Base-by-base conservation (phyloP, 2,329 filamentous ascomycete species). In the Pestalotiopsis sp. region DNA sequence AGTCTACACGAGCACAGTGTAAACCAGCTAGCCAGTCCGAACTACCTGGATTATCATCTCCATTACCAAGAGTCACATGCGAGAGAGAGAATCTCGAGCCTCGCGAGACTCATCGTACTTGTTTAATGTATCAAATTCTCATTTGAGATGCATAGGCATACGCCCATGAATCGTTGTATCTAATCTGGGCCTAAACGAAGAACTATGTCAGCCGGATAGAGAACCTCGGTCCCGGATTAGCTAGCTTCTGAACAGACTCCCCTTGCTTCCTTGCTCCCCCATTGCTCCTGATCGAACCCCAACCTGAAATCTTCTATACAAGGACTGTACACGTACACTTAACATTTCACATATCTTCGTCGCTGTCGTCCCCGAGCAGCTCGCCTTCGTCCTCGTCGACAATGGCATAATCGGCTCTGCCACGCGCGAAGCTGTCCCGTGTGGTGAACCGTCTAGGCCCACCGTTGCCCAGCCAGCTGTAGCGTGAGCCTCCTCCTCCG, bases 371-470 rank as follows among this genome's bases (percentile, higher is more conserved):
- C 0, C 96, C 96, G 45, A 99, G 82, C 73, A 99, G 83, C 83
- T 98, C 95, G 63, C 95, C 95, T 79, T 98, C 96, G 77, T 98
- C 96, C 64, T 96, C 93, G 75, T 97, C 94, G 65, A 97, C 94
- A 75, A 92, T 87, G 17, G 91, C 89, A 79, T 98, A 98, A 79
- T 97, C 93, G n/a, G 92, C 91, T 67, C 93, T 88, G 1, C 93
- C 92, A 68, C 94, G 88, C 4, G 94, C 92, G 81, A 99, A 99
- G 70, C 93, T 95, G 76, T 93, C 93, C 69, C 97, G 86, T 64
- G 93, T 97, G 17, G 94, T 96, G 79, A 97, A 99, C 67, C 91
- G 90, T 69, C 92, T 85, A 49, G 88, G 87, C n/a, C 81, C 81
- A 14, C 79, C 72, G 20, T 79, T 76, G n/a, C 82, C 81, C 64